Conservation (phyloP, 225 moss, liverwort and hornwort species). For the Rhytidiadelphus loreus region DNA sequence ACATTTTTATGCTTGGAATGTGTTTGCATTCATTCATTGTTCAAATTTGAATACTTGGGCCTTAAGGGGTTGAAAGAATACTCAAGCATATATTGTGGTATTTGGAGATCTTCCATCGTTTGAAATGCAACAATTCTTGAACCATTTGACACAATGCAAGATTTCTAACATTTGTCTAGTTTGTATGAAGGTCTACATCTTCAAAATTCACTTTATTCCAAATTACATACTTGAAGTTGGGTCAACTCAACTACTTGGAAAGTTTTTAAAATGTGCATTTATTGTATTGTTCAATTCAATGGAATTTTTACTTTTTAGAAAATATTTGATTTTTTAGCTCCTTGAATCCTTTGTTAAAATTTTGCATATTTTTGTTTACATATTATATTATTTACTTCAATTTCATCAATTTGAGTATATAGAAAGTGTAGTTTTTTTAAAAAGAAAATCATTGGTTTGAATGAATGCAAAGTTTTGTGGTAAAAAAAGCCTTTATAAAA, state of each 20-base stretch:
- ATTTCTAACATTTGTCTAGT: background rate
- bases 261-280: background rate
- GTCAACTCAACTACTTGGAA: rapidly evolving
- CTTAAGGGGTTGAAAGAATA: background rate
- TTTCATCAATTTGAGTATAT: background rate
- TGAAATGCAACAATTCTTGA: background rate
- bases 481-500: rapidly evolving
- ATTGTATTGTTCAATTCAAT: too few relatives aligned
- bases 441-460: background rate
- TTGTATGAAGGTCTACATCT: background rate
- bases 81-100: background rate
- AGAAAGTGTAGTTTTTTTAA: background rate
- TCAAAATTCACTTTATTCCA: background rate
- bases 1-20: background rate
- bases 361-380: background rate
- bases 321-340: background rate
- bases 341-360: rapidly evolving
- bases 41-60: background rate
- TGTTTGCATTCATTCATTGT: rapidly evolving
- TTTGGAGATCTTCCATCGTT: background rate
- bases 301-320: background rate
- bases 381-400: background rate
- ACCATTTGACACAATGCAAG: rapidly evolving
- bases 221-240: background rate
- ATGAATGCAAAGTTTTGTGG: background rate